These are phyloP conservation scores for Sutorius eximius DNA, from an alignment of 1,284 basidiomycete genomes.

Conservation along the genomic window DNA sequence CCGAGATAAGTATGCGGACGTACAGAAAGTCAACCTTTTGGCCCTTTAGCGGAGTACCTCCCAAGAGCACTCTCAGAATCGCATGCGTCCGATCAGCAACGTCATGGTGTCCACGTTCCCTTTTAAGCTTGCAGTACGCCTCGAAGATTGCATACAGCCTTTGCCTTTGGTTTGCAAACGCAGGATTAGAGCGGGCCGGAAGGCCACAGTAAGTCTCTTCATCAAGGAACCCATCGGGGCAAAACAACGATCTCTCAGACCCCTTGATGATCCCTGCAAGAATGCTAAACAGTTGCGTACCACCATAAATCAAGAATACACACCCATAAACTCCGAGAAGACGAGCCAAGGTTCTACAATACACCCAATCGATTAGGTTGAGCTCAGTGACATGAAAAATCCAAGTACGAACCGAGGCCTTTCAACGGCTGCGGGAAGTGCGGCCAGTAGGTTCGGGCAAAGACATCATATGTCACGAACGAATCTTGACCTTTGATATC, in stretches of 20 bases:
- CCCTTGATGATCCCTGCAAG: slow-evolving; percentile 65
- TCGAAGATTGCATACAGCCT: slow-evolving; percentile 57
- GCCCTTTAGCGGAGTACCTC: slow-evolving; percentile 36
- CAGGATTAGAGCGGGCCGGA: slow-evolving; percentile 52
- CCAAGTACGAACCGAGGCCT: slow-evolving; percentile 46
- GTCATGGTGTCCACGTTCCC: slow-evolving; percentile 50
- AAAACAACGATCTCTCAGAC: slow-evolving; percentile 49
- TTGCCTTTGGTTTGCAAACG: slow-evolving; percentile 51
- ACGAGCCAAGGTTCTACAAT: slow-evolving; percentile 58
- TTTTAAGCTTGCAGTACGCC: slow-evolving; percentile 51
- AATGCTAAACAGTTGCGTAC: background rate
- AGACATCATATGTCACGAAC: slow-evolving; percentile 51
- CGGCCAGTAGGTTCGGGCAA: slow-evolving; percentile 60
- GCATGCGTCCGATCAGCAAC: slow-evolving; percentile 64
- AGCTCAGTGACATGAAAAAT: background rate
- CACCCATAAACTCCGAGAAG: slow-evolving; percentile 70
- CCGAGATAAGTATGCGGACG: slow-evolving; percentile 18
- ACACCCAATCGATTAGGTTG: background rate
- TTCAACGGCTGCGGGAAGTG: slow-evolving; percentile 59
- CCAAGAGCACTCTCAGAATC: slow-evolving; percentile 44
- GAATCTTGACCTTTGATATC: slow-evolving; percentile 21
- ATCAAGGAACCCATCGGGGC: slow-evolving; percentile 42
- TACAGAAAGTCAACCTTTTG: slow-evolving; percentile 59
- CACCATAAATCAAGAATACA: background rate
- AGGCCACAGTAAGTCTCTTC: slow-evolving; percentile 46